These are phyloP conservation scores for Myochromella boudieri DNA, from an alignment of 768 basidiomycete genomes.

Conservation along the genomic window DNA sequence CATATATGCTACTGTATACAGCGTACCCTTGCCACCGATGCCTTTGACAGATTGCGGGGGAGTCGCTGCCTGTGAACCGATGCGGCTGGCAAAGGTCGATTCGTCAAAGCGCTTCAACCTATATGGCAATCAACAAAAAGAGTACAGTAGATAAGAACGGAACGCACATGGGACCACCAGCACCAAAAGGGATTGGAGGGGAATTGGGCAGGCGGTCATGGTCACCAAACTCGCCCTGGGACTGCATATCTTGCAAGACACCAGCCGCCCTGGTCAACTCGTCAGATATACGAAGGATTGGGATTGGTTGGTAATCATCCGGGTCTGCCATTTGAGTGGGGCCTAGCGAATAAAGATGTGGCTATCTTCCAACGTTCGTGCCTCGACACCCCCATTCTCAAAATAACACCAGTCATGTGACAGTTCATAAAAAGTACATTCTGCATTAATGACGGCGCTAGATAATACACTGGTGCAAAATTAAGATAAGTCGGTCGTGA, in stretches of 20 bases:
- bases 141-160: constrained; percentile 6
- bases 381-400: too few species aligned
- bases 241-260: constrained; percentile 51
- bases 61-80: constrained; percentile 71
- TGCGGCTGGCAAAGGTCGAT: constrained; percentile 67
- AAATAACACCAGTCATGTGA: constrained; percentile 15
- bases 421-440: constrained; percentile 5
- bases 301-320: constrained; percentile 24
- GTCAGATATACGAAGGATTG: constrained; percentile 34
- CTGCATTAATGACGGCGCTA: constrained; percentile 29
- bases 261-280: constrained; percentile 52
- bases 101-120: constrained; percentile 84
- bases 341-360: constrained; percentile 13
- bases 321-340: constrained; percentile 22
- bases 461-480: constrained; percentile 28
- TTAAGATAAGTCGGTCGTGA: constrained; percentile 24
- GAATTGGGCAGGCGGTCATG: constrained; percentile 35
- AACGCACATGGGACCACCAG: constrained; percentile 72
- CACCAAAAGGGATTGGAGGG: constrained; percentile 66
- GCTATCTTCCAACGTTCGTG: constrained; percentile 17
- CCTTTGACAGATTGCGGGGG: constrained; percentile 85
- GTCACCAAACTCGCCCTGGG: constrained; percentile 31
- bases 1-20: background rate
- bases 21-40: constrained; percentile 82
- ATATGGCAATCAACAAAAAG: constrained; percentile 1